phyloP scores from a whole-genome alignment of 768 basidiomycete species.

The Omphalotus guepiniiformis region DNA sequence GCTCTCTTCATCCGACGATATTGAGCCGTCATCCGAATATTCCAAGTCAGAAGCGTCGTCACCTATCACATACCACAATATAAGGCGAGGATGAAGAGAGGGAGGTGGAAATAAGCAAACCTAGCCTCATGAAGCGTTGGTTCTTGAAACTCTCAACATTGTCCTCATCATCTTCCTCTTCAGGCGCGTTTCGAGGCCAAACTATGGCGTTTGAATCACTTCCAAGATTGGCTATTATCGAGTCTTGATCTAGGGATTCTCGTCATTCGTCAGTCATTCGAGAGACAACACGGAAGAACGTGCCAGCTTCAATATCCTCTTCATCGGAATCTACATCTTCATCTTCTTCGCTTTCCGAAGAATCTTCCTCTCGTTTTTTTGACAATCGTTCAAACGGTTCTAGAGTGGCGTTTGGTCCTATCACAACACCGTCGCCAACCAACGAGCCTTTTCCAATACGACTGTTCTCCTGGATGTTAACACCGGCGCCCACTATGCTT shows the following conservation, averaged over 20 bases:
- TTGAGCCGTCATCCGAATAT: slow-evolving; percentile 55
- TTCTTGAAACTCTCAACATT: slow-evolving; percentile 59
- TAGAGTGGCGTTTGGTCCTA: slow-evolving; percentile 71
- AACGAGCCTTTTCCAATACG: slow-evolving; percentile 72
- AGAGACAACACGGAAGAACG: neutral
- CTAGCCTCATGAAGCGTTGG: slow-evolving; percentile 71
- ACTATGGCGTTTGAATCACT: slow-evolving; percentile 69
- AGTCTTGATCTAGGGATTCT: slow-evolving; percentile 44
- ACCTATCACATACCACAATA: slow-evolving; percentile 30
- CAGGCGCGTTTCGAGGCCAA: slow-evolving; percentile 69
- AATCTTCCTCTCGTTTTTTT: slow-evolving; percentile 35
- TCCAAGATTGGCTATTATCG: slow-evolving; percentile 51
- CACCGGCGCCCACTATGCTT: slow-evolving; percentile 79
- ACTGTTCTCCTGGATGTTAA: slow-evolving; percentile 64
- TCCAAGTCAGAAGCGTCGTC: slow-evolving; percentile 62
- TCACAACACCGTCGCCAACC: slow-evolving; percentile 73
- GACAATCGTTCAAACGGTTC: slow-evolving; percentile 72
- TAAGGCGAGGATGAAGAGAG: slow-evolving; percentile 3
- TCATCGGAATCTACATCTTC: slow-evolving; percentile 47
- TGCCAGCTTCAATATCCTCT: slow-evolving; percentile 65
- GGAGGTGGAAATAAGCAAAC: slow-evolving; percentile 30
- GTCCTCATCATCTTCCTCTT: slow-evolving; percentile 58
- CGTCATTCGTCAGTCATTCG: too few species aligned
- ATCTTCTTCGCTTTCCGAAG: slow-evolving; percentile 31
- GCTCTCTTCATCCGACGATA: slow-evolving; percentile 49